Evolutionary conservation across 1,139 yeast genomes (phyloP).

Genomic region (Tardiomyces depauwii): DNA sequence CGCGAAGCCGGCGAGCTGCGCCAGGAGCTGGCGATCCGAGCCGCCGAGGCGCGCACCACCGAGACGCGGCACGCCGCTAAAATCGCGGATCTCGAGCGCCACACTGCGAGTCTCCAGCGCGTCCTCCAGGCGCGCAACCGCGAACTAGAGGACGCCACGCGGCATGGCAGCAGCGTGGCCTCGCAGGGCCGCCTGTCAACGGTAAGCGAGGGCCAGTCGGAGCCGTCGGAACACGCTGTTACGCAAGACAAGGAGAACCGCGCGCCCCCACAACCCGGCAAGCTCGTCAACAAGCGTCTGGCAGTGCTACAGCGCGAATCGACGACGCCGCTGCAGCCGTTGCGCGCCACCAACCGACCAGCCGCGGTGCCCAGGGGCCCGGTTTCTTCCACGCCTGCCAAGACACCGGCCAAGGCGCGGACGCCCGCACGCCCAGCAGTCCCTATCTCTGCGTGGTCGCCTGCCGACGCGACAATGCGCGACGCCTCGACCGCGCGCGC

Average conservation of each 20-base stretch:
- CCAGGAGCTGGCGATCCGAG: neutral
- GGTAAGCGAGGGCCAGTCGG: neutral
- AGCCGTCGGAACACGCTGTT: neutral
- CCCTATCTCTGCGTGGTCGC: neutral
- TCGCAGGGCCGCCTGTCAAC: neutral
- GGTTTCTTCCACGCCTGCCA: too few relatives aligned
- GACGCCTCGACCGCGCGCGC: neutral
- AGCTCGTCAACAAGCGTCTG: neutral
- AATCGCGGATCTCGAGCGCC: neutral
- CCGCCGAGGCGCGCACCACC: neutral
- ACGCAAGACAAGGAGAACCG: neutral
- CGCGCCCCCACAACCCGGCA: neutral
- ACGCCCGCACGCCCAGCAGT: neutral
- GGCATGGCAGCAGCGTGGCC: neutral
- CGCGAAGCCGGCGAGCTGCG: neutral
- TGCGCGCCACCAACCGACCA: neutral
- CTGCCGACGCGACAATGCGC: neutral
- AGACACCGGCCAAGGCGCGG: neutral
- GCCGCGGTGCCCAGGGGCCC: too few relatives aligned
- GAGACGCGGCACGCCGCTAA: neutral
- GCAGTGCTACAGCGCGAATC: neutral
- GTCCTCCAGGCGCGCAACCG: neutral
- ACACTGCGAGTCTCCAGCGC: neutral
- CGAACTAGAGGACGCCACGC: neutral
- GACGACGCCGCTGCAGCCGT: neutral